Evolutionary conservation across 2,329 filamentous ascomycete species (phyloP).

Genomic region (Penicillium aurantiogriseum): DNA sequence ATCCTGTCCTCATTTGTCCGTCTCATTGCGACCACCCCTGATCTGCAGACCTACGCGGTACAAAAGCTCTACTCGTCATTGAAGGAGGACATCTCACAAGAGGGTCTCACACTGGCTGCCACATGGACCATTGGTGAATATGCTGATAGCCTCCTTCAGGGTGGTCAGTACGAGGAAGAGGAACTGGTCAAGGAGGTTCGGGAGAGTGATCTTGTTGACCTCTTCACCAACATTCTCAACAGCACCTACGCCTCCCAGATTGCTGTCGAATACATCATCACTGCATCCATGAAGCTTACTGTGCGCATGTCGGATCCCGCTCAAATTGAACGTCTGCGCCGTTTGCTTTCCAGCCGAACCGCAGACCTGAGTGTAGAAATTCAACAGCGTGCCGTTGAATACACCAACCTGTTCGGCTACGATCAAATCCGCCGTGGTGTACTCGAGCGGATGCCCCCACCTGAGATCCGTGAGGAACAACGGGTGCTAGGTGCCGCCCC

Average conservation of each 20-base stretch:
- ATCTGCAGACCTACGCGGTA: conserved; percentile 92
- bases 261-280: conserved; percentile 93
- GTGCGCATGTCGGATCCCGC: conserved; percentile 77
- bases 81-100: conserved; percentile 96
- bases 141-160: conserved; percentile 81
- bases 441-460: conserved; percentile 94
- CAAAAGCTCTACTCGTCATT: conserved; percentile 90
- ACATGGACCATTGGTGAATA: conserved; percentile 99
- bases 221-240: conserved; percentile 89
- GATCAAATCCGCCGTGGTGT: conserved; percentile 86
- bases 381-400: conserved; percentile 93
- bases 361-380: conserved; percentile 92
- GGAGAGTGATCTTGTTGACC: conserved; percentile 84
- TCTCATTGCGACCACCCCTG: conserved; percentile 88
- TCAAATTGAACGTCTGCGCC: conserved; percentile 82
- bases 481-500: conserved; percentile 84
- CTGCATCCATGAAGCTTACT: conserved; percentile 90
- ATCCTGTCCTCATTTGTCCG: conserved; percentile 96
- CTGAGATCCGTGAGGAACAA: conserved; percentile 94
- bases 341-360: conserved; percentile 73
- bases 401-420: conserved; percentile 87
- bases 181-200: conserved; percentile 80
- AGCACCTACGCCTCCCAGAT: conserved; percentile 92
- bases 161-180: conserved; percentile 91
- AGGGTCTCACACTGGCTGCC: conserved; percentile 87